These are phyloP conservation scores for Trichoderma arundinaceum DNA, from an alignment of 2,329 filamentous ascomycete genomes.

Conservation along the genomic window DNA sequence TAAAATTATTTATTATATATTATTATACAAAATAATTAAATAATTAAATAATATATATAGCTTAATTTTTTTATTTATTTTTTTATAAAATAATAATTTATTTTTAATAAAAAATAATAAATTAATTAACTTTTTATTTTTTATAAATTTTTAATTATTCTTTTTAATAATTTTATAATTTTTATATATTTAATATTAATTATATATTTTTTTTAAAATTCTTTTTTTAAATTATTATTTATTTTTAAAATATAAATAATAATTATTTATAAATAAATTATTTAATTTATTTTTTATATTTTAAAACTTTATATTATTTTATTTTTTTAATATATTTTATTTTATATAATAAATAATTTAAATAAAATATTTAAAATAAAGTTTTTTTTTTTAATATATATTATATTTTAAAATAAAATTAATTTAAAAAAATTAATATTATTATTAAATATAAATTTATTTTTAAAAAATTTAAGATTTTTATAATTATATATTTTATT, in stretches of 20 bases:
- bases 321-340: not conserved
- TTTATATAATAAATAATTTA: not conserved
- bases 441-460: not conserved
- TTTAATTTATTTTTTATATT: not conserved
- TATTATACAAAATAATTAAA: no score
- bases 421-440: not conserved
- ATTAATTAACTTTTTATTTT: no score
- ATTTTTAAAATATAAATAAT: conserved; percentile 18
- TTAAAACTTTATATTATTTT: not conserved
- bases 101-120: no score
- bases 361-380: not conserved
- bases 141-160: no score
- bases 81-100: no score
- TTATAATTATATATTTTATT: not conserved
- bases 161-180: not conserved
- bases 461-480: not conserved
- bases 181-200: not conserved
- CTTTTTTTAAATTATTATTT: not conserved
- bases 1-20: no score
- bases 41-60: no score
- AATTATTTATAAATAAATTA: not conserved
- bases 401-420: not conserved
- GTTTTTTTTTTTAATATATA: not conserved
- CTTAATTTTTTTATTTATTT: no score
- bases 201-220: conserved; percentile 3